Base-by-base conservation (phyloP, 1,139 yeast species). In the Geotrichum fermentans region DNA sequence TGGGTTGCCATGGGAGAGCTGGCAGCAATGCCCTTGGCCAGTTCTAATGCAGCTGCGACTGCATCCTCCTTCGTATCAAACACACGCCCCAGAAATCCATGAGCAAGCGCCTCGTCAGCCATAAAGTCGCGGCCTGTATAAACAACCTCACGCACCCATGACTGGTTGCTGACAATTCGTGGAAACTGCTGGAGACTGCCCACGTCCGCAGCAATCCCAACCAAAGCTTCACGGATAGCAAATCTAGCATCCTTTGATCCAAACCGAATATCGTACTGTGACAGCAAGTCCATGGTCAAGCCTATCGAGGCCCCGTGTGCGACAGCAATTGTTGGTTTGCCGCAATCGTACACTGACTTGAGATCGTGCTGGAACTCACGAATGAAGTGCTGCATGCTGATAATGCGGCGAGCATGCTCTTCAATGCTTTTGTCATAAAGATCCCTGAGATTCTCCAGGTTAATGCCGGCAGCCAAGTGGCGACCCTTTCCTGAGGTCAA, bases 171-270 rank as follows among this genome's bases (percentile, higher is more conserved):
- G 24, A 76, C 75, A 1, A 81, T 50, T 22, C 64, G 61, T 4
- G 88, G 84, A 52, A 83, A 61, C 62, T 94, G 73, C 66, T 85
- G 92, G 55, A 84, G 70, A 1, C 86, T 74, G 10, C 95, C 95
- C 57, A 85, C 83, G 62, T 85, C 95, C 2, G 95, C 90, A 29
- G 87, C 77, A 64, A 85, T 74, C 4, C 94, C 95, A 50, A 85
- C 73, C 54, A 78, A 78, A 54, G 83, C 80, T 65, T 85, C 95
- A 52, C 83, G 77, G 50, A 85, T 77, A 33, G 85, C 75, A 56
- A 83, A 73, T 40, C 65, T 67, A 22, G 77, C 73, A 55, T 77
- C 84, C 37, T 69, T 69, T 11, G 80, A 70, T 7, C 80, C 80
- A 22, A 80, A 67, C 50, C 94, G 73, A 40, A 85, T 75, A 36